Evolutionary conservation across 768 basidiomycete genomes (phyloP).

Genomic region (Auricularia auricula-judae): DNA sequence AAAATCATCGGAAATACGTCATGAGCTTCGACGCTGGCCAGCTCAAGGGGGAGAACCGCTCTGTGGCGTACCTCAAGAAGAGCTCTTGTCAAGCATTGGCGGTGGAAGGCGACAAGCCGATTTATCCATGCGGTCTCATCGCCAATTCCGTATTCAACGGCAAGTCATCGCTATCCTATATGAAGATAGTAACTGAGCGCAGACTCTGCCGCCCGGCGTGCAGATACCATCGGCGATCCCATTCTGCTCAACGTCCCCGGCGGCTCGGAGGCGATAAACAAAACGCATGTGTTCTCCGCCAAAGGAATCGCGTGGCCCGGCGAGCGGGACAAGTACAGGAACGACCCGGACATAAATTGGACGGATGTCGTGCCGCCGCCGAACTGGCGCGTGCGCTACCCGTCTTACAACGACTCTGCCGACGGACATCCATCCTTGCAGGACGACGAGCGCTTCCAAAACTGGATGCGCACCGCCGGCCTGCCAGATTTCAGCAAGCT

Average conservation of each 20-base stretch:
- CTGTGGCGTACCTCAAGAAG: slow-evolving; percentile 34
- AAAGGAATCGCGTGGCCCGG: slow-evolving; percentile 92
- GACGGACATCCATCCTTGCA: slow-evolving; percentile 67
- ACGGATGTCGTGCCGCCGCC: slow-evolving; percentile 82
- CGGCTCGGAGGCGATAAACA: slow-evolving; percentile 23
- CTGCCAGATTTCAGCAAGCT: slow-evolving; percentile 95
- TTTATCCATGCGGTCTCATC: slow-evolving; percentile 95
- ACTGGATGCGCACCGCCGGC: slow-evolving; percentile 99
- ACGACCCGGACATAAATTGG: slow-evolving; percentile 47
- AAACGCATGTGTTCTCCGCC: slow-evolving; percentile 63
- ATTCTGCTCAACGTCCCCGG: slow-evolving; percentile 38
- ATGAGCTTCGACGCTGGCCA: slow-evolving; percentile 81
- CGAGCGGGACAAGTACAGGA: slow-evolving; percentile 81
- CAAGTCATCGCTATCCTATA: no score
- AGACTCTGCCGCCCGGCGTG: neutral
- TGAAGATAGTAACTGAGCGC: no score
- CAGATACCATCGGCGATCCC: slow-evolving; percentile 67
- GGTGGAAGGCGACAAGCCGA: slow-evolving; percentile 34
- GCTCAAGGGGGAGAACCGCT: slow-evolving; percentile 61
- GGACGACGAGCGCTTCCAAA: slow-evolving; percentile 87
- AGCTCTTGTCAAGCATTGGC: slow-evolving; percentile 87
- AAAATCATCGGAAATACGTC: slow-evolving; percentile 97
- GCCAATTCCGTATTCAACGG: slow-evolving; percentile 91
- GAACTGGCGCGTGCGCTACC: slow-evolving; percentile 73
- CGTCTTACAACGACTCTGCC: slow-evolving; percentile 41